Evolutionary conservation across 2,329 filamentous ascomycete species (phyloP).

Genomic region (Phialophora verrucosa): DNA sequence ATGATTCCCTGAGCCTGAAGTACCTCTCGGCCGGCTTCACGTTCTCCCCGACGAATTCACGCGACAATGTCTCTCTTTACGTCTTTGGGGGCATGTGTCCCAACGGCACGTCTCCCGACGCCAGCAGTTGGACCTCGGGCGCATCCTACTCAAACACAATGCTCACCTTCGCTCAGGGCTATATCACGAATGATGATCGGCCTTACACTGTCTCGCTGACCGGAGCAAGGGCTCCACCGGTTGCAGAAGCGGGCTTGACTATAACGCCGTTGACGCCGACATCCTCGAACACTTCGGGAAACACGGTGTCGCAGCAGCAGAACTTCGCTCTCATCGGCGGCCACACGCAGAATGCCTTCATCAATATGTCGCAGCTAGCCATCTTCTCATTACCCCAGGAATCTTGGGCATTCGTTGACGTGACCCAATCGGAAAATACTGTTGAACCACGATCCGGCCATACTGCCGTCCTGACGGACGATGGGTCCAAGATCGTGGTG

Average conservation of each 20-base stretch:
- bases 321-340: conserved; percentile 84
- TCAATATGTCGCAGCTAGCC: conserved; percentile 92
- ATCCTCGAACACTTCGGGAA: conserved; percentile 68
- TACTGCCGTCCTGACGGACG: conserved; percentile 77
- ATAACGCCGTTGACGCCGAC: conserved; percentile 75
- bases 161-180: conserved; percentile 65
- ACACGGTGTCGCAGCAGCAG: conserved; percentile 71
- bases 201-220: conserved; percentile 51
- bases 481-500: conserved; percentile 77
- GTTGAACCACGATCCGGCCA: conserved; percentile 89
- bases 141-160: conserved; percentile 83
- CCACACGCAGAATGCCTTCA: conserved; percentile 80
- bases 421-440: conserved; percentile 54
- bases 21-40: conserved; percentile 67
- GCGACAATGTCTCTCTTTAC: conserved; percentile 64
- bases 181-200: conserved; percentile 27
- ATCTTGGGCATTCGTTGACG: conserved; percentile 79
- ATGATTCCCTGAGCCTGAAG: conserved; percentile 55
- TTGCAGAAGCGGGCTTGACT: conserved; percentile 85
- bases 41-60: conserved; percentile 68
- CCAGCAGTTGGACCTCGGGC: conserved; percentile 65
- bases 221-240: conserved; percentile 66
- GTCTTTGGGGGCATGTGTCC: conserved; percentile 89
- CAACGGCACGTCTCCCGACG: conserved; percentile 50
- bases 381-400: conserved; percentile 86